Evolutionary conservation across 2,329 filamentous ascomycete genomes (phyloP), one percentile per base, ranked within the genome.

Genomic region (Ceratocystis alfenasii): DNA sequence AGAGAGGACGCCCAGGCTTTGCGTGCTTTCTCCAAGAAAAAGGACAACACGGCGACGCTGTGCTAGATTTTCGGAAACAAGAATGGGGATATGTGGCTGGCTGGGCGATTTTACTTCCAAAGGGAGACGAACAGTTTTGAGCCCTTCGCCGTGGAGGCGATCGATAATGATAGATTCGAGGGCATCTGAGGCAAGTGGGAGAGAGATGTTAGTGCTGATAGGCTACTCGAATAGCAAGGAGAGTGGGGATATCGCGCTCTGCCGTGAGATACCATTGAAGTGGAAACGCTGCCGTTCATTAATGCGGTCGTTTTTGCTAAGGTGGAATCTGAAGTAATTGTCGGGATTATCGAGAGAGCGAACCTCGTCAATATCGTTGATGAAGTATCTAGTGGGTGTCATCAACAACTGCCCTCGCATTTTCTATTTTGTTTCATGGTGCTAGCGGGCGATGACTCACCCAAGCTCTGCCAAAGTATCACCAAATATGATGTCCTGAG

Each of bases 331-430:
- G 78, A 90, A 95, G 72, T 86, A 87, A 69, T 81, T 78, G 33
- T 87, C 80, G 0, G 87, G 85, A 45, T 90, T 77, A 25, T 81
- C 77, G 65, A 89, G 86, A 68, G 80, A 85, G 61, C 88, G 85
- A 68, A 96, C 82, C 71, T 93, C 84, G 70, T 93, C 89, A 0
- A 85, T 75, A 0, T 86, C 80, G 70, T 89, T 91, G 75, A 95
- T 75, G 73, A 89, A 92, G 75, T 91, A 95, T 55, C 90, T 92
- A 68, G 22, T 6, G 55, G 25, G 7, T 2, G 55, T 33, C 7
- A 17, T 59, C 28, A 48, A 45, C 20, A n/a, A 6, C 5, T 6
- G n/a, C 10, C 36, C 10, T 15, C 10, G 36, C 12, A 12, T 12
- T 15, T 41, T 41, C 36, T 12, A 41, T 41, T 41, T 17, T 41